Conservation (phyloP, 2,329 filamentous ascomycete species). For the Ophiosphaerella narmari region DNA sequence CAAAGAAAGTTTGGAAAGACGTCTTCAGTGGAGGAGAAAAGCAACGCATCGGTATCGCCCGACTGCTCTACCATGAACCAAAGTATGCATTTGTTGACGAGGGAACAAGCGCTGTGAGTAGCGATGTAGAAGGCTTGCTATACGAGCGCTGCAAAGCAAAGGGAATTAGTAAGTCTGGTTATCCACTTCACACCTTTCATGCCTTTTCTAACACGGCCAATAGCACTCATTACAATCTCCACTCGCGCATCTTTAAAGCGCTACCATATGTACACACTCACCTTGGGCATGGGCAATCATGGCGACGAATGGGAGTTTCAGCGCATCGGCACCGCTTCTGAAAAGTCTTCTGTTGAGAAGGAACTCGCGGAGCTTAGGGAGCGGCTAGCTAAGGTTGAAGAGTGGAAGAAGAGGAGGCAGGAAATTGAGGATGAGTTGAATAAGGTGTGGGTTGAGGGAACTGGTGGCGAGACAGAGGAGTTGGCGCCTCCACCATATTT, state of each 20-base stretch:
- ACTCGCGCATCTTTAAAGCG: slow-evolving; percentile 93
- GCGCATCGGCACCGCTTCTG: slow-evolving; percentile 87
- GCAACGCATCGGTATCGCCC: slow-evolving; percentile 89
- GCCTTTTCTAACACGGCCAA: not conserved
- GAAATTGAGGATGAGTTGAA: slow-evolving; percentile 84
- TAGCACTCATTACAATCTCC: slow-evolving; percentile 90
- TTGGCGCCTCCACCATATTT: slow-evolving; percentile 45
- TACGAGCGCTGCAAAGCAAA: slow-evolving; percentile 93
- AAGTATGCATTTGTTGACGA: slow-evolving; percentile 94
- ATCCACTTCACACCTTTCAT: not conserved
- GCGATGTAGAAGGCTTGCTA: slow-evolving; percentile 89
- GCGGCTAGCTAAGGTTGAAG: slow-evolving; percentile 77
- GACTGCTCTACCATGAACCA: slow-evolving; percentile 92
- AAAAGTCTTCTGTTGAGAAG: slow-evolving; percentile 91
- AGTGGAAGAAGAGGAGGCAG: slow-evolving; percentile 76
- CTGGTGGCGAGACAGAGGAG: slow-evolving; percentile 44
- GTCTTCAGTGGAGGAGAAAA: slow-evolving; percentile 97
- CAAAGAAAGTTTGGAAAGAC: slow-evolving; percentile 97
- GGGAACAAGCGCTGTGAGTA: slow-evolving; percentile 90
- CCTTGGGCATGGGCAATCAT: slow-evolving; percentile 76
- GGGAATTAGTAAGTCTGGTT: slow-evolving; percentile 76
- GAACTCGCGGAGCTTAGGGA: slow-evolving; percentile 85
- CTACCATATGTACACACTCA: slow-evolving; percentile 91
- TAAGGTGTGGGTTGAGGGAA: slow-evolving; percentile 61
- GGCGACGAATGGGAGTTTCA: slow-evolving; percentile 93